phyloP scores from a whole-genome alignment of 257 asterid species.

The Jasminum sambac region DNA sequence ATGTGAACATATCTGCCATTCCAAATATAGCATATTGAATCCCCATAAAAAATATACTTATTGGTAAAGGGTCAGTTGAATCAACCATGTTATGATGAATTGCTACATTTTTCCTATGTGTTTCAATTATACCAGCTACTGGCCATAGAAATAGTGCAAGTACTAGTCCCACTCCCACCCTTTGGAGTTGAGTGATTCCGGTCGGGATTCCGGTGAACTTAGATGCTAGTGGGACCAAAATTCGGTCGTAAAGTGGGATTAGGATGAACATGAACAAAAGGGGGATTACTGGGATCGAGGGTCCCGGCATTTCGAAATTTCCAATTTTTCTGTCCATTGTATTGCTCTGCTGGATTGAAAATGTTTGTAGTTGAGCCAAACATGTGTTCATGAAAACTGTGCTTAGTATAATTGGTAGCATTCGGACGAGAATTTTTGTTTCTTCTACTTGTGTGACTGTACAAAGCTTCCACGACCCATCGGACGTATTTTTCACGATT shows the following conservation, averaged over 20 bases:
- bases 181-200: constrained; percentile 72
- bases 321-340: constrained; percentile 60
- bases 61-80: constrained; percentile 48
- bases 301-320: constrained; percentile 57
- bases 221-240: constrained; percentile 53
- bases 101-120: constrained; percentile 51
- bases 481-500: constrained; percentile 27
- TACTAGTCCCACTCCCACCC: constrained; percentile 64
- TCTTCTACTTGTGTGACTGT: constrained; percentile 76
- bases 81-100: constrained; percentile 49
- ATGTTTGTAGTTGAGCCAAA: constrained; percentile 83
- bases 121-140: constrained; percentile 56
- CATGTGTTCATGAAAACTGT: constrained; percentile 82
- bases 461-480: constrained; percentile 59
- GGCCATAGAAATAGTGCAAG: constrained; percentile 68
- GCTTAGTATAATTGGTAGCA: constrained; percentile 71
- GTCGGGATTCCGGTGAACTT: constrained; percentile 67
- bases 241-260: constrained; percentile 54
- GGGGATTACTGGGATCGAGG: constrained; percentile 72
- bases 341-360: constrained; percentile 69
- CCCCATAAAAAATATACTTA: constrained; percentile 72
- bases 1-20: constrained; percentile 69
- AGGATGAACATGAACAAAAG: constrained; percentile 50
- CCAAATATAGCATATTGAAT: constrained; percentile 62
- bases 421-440: constrained; percentile 63